A percentile compares a stretch with the other conserved stretches of the same genome.
Evolutionary conservation across 2,329 filamentous ascomycete genomes (phyloP).

Genomic region (Aspergillus versicolor): DNA sequence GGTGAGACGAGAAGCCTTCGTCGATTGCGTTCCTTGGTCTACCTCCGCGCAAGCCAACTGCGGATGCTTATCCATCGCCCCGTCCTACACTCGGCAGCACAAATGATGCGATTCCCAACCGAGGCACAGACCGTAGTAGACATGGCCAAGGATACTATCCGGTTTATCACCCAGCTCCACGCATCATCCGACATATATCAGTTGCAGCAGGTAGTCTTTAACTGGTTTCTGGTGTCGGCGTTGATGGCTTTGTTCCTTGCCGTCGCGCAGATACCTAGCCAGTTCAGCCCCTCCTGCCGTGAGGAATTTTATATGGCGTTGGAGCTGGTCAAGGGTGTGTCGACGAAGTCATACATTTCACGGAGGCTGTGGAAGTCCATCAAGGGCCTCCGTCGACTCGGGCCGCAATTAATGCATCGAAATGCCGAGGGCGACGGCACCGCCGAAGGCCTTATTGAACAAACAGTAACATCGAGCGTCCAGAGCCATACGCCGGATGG

Average conservation of each 20-base stretch:
- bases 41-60: slow-evolving; percentile 85
- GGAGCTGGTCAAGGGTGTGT: slow-evolving; percentile 62
- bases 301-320: slow-evolving; percentile 67
- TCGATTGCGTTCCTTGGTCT: slow-evolving; percentile 77
- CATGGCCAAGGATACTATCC: slow-evolving; percentile 64
- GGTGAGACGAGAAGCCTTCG: slow-evolving; percentile 59
- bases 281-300: slow-evolving; percentile 57
- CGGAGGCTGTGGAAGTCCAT: slow-evolving; percentile 64
- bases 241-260: slow-evolving; percentile 63
- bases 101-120: slow-evolving; percentile 71
- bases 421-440: slow-evolving; percentile 6
- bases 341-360: slow-evolving; percentile 59
- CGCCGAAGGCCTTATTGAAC: neutral
- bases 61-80: slow-evolving; percentile 86
- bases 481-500: slow-evolving; percentile 47
- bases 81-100: slow-evolving; percentile 70
- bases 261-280: slow-evolving; percentile 60
- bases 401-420: slow-evolving; percentile 51
- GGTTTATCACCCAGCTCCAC: slow-evolving; percentile 59
- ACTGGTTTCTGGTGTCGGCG: slow-evolving; percentile 64
- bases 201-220: slow-evolving; percentile 62
- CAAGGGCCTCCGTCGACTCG: slow-evolving; percentile 59
- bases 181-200: slow-evolving; percentile 62
- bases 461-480: slow-evolving; percentile 44
- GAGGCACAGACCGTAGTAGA: slow-evolving; percentile 69